phyloP scores from a whole-genome alignment of 495 filamentous ascomycete species.

The Penicillium daleae region DNA sequence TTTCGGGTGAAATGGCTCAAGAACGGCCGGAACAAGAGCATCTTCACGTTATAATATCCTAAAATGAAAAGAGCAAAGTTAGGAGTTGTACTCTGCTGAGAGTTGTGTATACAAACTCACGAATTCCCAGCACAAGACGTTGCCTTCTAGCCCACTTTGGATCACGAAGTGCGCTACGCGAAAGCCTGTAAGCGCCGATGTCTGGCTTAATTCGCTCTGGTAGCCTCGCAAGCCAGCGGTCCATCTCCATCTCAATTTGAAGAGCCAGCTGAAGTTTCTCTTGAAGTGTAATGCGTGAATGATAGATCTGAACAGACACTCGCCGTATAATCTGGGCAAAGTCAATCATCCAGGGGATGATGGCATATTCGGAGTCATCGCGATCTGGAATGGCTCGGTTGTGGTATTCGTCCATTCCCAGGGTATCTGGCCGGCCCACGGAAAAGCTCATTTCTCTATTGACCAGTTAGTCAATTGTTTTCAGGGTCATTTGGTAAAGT shows the following conservation, averaged over 20 bases:
- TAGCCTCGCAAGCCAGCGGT: constrained; percentile 40
- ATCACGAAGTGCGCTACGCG: constrained; percentile 38
- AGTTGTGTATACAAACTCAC: constrained; percentile 25
- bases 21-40: constrained; percentile 46
- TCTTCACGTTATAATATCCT: constrained; percentile 49
- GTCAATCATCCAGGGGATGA: constrained; percentile 50
- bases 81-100: background rate
- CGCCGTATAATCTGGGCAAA: constrained; percentile 45
- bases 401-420: constrained; percentile 51
- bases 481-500: background rate
- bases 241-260: constrained; percentile 43
- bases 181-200: constrained; percentile 24
- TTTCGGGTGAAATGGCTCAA: constrained; percentile 43
- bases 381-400: constrained; percentile 43
- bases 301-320: constrained; percentile 49
- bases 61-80: background rate
- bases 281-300: constrained; percentile 42
- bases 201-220: constrained; percentile 43
- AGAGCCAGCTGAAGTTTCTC: constrained; percentile 44
- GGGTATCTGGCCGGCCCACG: constrained; percentile 45
- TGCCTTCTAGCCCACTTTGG: constrained; percentile 47
- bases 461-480: background rate
- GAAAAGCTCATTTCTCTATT: constrained; percentile 48
- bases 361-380: constrained; percentile 44
- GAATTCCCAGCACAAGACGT: constrained; percentile 41